Evolutionary conservation across 2,329 filamentous ascomycete genomes (phyloP).

Genomic region (Ophiostoma fasciatum): DNA sequence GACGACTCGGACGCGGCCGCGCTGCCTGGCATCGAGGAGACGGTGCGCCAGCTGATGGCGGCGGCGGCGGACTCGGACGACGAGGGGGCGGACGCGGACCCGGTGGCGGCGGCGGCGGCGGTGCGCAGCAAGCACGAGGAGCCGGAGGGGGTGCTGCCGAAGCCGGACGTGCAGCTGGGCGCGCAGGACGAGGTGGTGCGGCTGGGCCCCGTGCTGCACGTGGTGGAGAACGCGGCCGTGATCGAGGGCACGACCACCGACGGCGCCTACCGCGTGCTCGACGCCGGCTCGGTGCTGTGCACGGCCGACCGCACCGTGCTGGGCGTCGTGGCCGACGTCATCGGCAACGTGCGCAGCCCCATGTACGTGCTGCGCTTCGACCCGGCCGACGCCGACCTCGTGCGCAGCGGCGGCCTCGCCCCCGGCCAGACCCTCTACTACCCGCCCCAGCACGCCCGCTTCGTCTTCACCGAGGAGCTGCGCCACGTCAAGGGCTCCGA

Average conservation of each 20-base stretch:
- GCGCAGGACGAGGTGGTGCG: conserved; percentile 61
- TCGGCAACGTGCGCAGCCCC: conserved; percentile 75
- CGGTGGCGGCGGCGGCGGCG: too few species aligned
- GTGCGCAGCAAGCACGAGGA: conserved; percentile 75
- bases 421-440: conserved; percentile 64
- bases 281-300: conserved; percentile 72
- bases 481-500: conserved; percentile 76
- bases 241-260: conserved; percentile 65
- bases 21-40: conserved; percentile 67
- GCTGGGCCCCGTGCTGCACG: conserved; percentile 59
- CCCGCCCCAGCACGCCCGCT: conserved; percentile 60
- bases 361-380: conserved; percentile 72
- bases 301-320: conserved; percentile 60
- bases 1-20: conserved; percentile 41
- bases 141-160: conserved; percentile 46
- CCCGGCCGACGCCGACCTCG: conserved; percentile 43
- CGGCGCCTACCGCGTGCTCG: conserved; percentile 73
- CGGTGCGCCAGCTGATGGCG: conserved; percentile 72
- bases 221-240: conserved; percentile 65
- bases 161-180: conserved; percentile 66
- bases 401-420: conserved; percentile 49
- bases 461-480: conserved; percentile 74
- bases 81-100: conserved; percentile 19
- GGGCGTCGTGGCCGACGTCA: conserved; percentile 69
- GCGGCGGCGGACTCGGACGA: conserved; percentile 48